Evolutionary conservation across 192 early-diverging fungal genomes (phyloP).

Genomic region (Coemansia sp.): DNA sequence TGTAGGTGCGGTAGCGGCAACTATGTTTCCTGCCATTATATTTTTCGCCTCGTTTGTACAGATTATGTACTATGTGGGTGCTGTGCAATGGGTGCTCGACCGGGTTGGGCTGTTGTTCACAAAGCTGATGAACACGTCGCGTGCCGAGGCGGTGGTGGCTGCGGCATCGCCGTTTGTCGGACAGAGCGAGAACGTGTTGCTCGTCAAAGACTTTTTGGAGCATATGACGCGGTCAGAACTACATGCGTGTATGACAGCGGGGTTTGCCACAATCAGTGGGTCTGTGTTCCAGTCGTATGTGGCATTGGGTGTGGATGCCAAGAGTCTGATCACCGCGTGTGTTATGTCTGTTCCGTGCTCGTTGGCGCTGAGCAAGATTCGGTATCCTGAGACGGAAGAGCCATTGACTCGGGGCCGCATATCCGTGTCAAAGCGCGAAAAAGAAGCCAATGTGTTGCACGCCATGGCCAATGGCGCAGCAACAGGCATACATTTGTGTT

Average conservation of each 20-base stretch:
- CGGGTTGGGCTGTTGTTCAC: constrained; percentile 66
- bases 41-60: constrained; percentile 88
- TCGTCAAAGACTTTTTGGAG: constrained; percentile 78
- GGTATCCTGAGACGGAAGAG: constrained; percentile 81
- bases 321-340: constrained; percentile 77
- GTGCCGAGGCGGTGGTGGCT: constrained; percentile 81
- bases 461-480: constrained; percentile 82
- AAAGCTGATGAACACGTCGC: constrained; percentile 70
- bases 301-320: constrained; percentile 63
- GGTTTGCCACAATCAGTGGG: constrained; percentile 88
- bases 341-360: constrained; percentile 90
- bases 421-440: constrained; percentile 20
- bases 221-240: constrained; percentile 84
- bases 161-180: constrained; percentile 85
- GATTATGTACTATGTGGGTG: constrained; percentile 78
- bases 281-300: constrained; percentile 78
- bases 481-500: constrained; percentile 71
- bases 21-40: constrained; percentile 80
- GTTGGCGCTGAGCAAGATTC: constrained; percentile 80
- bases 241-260: constrained; percentile 83
- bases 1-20: constrained; percentile 60
- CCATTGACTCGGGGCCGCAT: constrained; percentile 72
- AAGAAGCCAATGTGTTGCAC: constrained; percentile 75
- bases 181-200: constrained; percentile 76
- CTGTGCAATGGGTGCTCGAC: constrained; percentile 76